Base-by-base conservation (phyloP, 2,329 filamentous ascomycete genomes). In the Aspergillus fijiensis region DNA sequence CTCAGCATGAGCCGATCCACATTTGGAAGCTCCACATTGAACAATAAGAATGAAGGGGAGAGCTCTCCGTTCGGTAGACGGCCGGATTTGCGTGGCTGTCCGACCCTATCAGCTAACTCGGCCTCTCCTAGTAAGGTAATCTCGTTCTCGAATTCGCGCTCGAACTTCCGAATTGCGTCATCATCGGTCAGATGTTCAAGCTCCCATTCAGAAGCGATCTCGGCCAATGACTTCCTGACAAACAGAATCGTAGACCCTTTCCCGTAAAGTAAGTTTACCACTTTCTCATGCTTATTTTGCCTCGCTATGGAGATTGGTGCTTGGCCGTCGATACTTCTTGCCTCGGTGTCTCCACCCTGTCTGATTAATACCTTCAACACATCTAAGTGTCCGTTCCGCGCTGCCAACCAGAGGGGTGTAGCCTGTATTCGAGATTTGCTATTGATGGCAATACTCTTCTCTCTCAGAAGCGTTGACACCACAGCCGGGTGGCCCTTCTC, bases 371-470 rank as follows among this genome's bases (percentile, higher is more conserved):
- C 5, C 7, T 55, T 27, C 11, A 55, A 50, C 3, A 58, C 9
- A 1, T 29, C 10, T 1, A 21, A 10, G 10, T 62, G 45, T 4
- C 55, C 47, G 10, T 55, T 49, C 1, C 33, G n/a, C 6, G 58
- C 59, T 1, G 62, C 60, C 55, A 51, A 55, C n/a, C 51, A 60
- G 12, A 64, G 53, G 5, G 58, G n/a, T 14, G 62, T 60, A 3
- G 33, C 33, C 25, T 35, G 16, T 14, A 14, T 23, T 31, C 39
- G 14, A 39, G 14, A 39, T n/a, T 23, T 39, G 21, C 21, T 11
- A n/a, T 53, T 42, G 16, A 39, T 14, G n/a, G 9, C 21, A 12
- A 42, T 3, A 4, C 12, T 19, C 31, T 45, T 53, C 9, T 9
- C 7, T 3, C 23, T 19, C 14, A 53, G n/a, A 53, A 53, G 6